Conservation (phyloP, 768 basidiomycete species). For the Pleurotus cornucopiae region DNA sequence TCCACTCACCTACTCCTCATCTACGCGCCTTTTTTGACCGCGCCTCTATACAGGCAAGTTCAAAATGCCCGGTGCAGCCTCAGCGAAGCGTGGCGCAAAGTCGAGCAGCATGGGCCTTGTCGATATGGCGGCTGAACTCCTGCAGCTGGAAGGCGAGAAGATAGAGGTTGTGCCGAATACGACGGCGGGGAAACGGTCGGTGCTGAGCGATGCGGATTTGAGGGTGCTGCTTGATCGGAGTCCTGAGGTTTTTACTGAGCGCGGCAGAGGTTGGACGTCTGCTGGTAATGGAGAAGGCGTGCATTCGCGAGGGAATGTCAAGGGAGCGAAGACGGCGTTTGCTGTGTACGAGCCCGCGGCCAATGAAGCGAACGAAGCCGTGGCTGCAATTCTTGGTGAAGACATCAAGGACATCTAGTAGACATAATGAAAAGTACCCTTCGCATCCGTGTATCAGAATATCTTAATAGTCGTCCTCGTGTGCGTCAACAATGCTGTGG, state of each 20-base stretch:
- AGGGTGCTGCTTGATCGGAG: constrained; percentile 77
- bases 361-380: constrained; percentile 60
- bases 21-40: neutral
- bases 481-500: too few species aligned
- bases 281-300: constrained; percentile 19
- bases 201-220: constrained; percentile 81
- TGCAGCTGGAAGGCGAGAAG: constrained; percentile 83
- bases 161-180: constrained; percentile 82
- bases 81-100: constrained; percentile 33
- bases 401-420: constrained; percentile 16
- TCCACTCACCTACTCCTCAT: constrained; percentile 1
- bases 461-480: too few species aligned
- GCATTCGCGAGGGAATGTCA: constrained; percentile 12
- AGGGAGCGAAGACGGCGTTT: constrained; percentile 53
- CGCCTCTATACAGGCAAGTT: constrained; percentile 62
- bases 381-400: constrained; percentile 67
- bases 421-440: too few species aligned
- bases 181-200: constrained; percentile 60
- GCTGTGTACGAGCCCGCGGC: constrained; percentile 71
- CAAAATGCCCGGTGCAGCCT: constrained; percentile 61
- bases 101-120: constrained; percentile 54
- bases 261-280: constrained; percentile 74
- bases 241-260: constrained; percentile 64
- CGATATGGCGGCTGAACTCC: constrained; percentile 74
- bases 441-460: too few species aligned